Base-by-base conservation (phyloP, 2,329 filamentous ascomycete genomes). In the Alternaria alternata region DNA sequence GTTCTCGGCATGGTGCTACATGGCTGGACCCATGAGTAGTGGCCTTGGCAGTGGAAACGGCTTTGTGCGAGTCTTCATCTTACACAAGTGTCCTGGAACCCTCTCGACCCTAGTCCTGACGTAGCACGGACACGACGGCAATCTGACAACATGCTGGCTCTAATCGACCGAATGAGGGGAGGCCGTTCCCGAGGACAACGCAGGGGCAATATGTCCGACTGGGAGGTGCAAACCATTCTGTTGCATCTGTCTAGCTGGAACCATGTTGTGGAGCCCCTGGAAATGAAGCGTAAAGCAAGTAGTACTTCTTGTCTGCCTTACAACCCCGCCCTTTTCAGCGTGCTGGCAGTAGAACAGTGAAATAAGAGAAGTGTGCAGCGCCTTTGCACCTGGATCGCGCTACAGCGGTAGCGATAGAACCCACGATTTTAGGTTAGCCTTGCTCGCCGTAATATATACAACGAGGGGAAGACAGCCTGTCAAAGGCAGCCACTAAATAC, bases 21-120 rank as follows among this genome's bases (percentile, higher is more conserved):
- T 30, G 22, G 26, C 5, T 14, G 20, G 41, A 26, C 18, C 44
- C 28, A 32, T 52, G 49, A 48, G 38, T 7, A 32, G 46, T 22
- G 26, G 43, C 7, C 48, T 64, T 55, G 59, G 48, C 39, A 1
- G 24, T 14, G 24, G 39, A 44, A 38, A 46, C 28, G 59, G 56
- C 44, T 38, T 12, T 62, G 62, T 62, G 53, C 56, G 44, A 57
- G 55, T 46, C 44, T 38, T 24, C 22, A 46, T 51, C 41, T 54
- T 44, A 48, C 44, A 60, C 57, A 36, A 41, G 22, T 18, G 44
- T 56, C 26, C 32, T 39, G 30, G 28, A 24, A 57, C 51, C 51
- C 18, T 52, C 24, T 59, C 26, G 24, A 24, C 32, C 32, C 49
- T 49, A 48, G 8, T 26, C n/a, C 9, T 41, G 24, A 32, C 20